Evolutionary conservation across 2,329 filamentous ascomycete genomes (phyloP).

Genomic region (Aspergillus sp.): DNA sequence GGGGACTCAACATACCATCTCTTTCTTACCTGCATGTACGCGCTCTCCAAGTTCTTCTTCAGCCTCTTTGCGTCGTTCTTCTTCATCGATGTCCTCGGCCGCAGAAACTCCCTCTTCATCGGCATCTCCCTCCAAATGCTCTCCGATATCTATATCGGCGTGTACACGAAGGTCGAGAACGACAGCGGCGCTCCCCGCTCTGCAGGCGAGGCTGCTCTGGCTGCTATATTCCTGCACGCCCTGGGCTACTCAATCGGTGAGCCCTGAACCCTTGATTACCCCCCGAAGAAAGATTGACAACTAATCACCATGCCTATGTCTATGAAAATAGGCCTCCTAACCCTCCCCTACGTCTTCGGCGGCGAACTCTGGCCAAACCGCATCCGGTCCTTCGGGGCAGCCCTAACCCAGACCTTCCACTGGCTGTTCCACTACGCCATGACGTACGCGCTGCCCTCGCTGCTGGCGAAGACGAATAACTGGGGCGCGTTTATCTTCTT

Average conservation of each 20-base stretch:
- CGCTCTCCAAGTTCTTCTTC: constrained; percentile 44
- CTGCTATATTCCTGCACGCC: constrained; percentile 46
- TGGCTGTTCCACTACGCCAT: constrained; percentile 46
- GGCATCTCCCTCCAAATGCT: constrained; percentile 41
- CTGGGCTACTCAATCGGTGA: constrained; percentile 42
- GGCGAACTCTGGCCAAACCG: constrained; percentile 48
- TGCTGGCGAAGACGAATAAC: constrained; percentile 14
- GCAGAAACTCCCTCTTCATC: constrained; percentile 39
- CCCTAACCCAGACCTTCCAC: constrained; percentile 40
- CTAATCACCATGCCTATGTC: too few relatives aligned
- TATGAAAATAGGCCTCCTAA: not conserved
- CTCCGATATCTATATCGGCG: constrained; percentile 37
- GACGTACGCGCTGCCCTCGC: constrained; percentile 35
- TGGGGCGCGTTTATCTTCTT: constrained; percentile 12
- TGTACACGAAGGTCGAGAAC: constrained; percentile 12
- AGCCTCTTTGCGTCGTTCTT: constrained; percentile 44
- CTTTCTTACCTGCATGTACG: constrained; percentile 44
- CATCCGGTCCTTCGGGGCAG: constrained; percentile 45
- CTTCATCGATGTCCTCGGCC: constrained; percentile 46
- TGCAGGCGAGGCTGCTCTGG: constrained; percentile 36
- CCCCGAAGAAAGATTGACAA: not conserved
- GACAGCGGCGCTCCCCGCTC: constrained; percentile 20
- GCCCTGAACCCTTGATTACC: too few relatives aligned
- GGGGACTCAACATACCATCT: constrained; percentile 20
- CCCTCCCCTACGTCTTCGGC: constrained; percentile 47